Percentiles rank a stretch among this genome's conserved stretches.
Conservation (phyloP, 768 basidiomycete species). For the Rhizopogon sp. region DNA sequence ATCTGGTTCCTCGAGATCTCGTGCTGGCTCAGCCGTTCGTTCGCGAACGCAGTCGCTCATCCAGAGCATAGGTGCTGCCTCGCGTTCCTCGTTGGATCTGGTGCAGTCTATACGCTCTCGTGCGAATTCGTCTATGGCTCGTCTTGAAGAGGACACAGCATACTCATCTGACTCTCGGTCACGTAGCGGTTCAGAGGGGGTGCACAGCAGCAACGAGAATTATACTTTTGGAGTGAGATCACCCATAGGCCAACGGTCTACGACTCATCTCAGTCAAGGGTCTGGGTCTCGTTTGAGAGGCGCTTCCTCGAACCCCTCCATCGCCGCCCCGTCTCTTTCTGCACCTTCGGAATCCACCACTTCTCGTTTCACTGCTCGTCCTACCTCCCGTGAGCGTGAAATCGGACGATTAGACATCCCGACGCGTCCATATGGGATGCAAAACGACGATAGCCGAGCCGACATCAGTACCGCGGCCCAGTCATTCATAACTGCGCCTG, state of each 20-base stretch:
- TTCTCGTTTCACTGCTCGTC: constrained; percentile 16
- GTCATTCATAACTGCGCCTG: constrained; percentile 65
- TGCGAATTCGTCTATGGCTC: constrained; percentile 63
- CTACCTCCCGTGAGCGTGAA: constrained; percentile 10
- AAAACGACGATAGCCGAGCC: constrained; percentile 36
- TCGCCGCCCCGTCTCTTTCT: constrained; percentile 13
- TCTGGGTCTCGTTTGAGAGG: constrained; percentile 16
- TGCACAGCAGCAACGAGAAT: constrained; percentile 54
- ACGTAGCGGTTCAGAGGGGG: constrained; percentile 40
- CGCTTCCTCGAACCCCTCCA: constrained; percentile 7
- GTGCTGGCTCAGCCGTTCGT: constrained; percentile 49
- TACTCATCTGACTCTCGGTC: constrained; percentile 31
- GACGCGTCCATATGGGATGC: constrained; percentile 15
- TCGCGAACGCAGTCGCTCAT: constrained; percentile 64
- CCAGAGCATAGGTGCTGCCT: constrained; percentile 57
- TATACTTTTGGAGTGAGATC: constrained; percentile 57
- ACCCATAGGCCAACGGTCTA: constrained; percentile 22
- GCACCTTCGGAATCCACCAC: constrained; percentile 22
- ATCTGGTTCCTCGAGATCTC: constrained; percentile 32
- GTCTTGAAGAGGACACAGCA: constrained; percentile 52
- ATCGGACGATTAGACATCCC: constrained; percentile 20
- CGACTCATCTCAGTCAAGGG: constrained; percentile 27
- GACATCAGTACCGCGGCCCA: constrained; percentile 67
- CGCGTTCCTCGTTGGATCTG: constrained; percentile 55
- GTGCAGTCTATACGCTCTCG: constrained; percentile 47